Base-by-base conservation (phyloP, 306 rosid species). In the Myrica gale region DNA sequence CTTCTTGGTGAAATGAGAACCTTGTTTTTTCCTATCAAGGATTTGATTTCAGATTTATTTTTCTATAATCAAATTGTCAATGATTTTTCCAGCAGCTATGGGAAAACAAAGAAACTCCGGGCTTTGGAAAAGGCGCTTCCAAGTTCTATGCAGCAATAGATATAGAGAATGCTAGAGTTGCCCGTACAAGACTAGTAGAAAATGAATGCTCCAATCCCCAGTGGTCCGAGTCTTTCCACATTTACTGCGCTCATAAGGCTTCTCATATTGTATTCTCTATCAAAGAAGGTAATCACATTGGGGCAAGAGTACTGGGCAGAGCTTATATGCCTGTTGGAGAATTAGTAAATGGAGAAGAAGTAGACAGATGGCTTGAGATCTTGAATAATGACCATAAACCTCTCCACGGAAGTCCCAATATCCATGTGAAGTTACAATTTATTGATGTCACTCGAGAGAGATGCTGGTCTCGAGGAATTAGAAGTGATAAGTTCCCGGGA, bases 241-340 rank as follows among this genome's bases (percentile, higher is more conserved):
- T 87, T 15, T 87, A 85, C 76, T 80, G 84, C 41, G 87, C 91
- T 11, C 89, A 87, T 13, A 48, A 15, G 69, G 81, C 84, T 12
- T 69, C 81, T 6, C 12, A 81, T 37, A 80, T 85, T 16, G 47
- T 55, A 4, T 85, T 88, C 82, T 76, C 81, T 17, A 71, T 88
- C 73, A 88, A 85, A 79, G 84, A 83, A 57, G 76, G 47, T 55
- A 72, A 83, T 41, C 80, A 72, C 16, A 67, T 88, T 9, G 80
- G 89, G n/a, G 77, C 85, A 13, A 63, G 45, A 68, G 85, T 75
- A 23, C 80, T 87, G 1, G 91, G 88, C n/a, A 80, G 61, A 50
- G 91, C 91, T 26, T 67, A 69, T 69, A 42, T 84, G 37, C 83
- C 87, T 0, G 77, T 67, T 7, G 79, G 20, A 37, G 74, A 82